phyloP scores from a whole-genome alignment of 495 filamentous ascomycete genomes.

The Podospora conica region DNA sequence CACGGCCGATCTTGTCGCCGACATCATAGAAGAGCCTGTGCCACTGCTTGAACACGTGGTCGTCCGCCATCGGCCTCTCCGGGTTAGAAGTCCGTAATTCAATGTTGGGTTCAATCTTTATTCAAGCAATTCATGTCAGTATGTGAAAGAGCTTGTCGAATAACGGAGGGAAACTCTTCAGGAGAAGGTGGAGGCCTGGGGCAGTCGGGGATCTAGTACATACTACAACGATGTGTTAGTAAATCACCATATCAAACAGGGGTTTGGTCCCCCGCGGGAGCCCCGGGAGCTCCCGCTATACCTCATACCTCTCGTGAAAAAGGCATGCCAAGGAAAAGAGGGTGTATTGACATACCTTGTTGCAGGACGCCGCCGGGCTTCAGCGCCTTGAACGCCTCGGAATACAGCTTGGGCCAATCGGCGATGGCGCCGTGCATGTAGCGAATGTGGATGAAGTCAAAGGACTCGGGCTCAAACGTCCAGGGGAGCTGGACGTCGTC shows the following conservation, averaged over 20 bases:
- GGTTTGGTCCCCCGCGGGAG: too few species aligned
- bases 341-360: too few species aligned
- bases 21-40: slow-evolving; percentile 2
- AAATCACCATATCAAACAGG: too few species aligned
- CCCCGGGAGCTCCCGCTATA: too few species aligned
- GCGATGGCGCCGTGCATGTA: slow-evolving; percentile 42
- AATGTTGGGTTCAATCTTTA: slow-evolving; percentile 21
- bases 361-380: slow-evolving; percentile 20
- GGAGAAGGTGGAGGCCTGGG: too few species aligned
- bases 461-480: slow-evolving; percentile 39
- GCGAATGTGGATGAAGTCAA: slow-evolving; percentile 56
- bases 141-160: too few species aligned
- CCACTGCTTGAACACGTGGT: slow-evolving; percentile 7
- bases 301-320: too few species aligned
- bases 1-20: slow-evolving; percentile 3
- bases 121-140: too few species aligned
- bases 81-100: slow-evolving; percentile 10
- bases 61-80: neutral
- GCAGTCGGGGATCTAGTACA: too few species aligned
- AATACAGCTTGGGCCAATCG: slow-evolving; percentile 43
- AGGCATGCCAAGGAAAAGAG: too few species aligned
- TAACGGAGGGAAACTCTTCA: too few species aligned
- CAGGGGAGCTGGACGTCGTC: slow-evolving; percentile 45
- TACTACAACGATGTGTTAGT: too few species aligned
- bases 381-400: slow-evolving; percentile 28